These are phyloP conservation scores for Neonectria hederae DNA, from an alignment of 2,329 filamentous ascomycete species.

Conservation along the genomic window DNA sequence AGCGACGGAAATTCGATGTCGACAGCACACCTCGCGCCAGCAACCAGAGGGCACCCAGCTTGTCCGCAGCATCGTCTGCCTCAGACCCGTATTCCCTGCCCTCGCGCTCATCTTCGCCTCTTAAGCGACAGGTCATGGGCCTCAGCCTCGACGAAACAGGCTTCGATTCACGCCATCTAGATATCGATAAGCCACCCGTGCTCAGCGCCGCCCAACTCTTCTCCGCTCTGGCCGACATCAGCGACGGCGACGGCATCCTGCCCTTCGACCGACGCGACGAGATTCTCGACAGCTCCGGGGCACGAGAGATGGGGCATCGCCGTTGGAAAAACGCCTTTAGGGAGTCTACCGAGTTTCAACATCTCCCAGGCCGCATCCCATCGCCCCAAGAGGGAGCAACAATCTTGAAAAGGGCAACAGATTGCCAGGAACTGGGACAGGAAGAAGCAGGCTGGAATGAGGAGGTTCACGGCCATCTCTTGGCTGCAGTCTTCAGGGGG, in stretches of 20 bases:
- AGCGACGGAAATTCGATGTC: background rate
- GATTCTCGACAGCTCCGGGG: background rate
- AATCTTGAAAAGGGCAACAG: background rate
- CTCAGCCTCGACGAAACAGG: background rate
- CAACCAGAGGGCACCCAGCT: background rate
- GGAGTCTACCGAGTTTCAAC: background rate
- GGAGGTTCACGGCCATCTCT: background rate
- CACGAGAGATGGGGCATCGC: background rate
- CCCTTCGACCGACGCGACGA: background rate
- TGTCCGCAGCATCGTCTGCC: background rate
- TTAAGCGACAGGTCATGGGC: background rate
- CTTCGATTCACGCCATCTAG: background rate
- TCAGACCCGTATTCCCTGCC: background rate
- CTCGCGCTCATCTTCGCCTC: background rate
- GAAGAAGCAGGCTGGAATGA: background rate
- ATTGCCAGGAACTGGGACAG: background rate
- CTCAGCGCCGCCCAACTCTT: background rate
- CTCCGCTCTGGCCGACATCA: background rate
- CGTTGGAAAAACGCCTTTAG: background rate
- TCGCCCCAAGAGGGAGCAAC: background rate
- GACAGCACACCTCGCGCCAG: background rate
- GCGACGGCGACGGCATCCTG: background rate
- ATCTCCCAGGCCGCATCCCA: slow-evolving; percentile 1
- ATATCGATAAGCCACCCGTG: background rate
- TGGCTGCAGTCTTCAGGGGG: background rate